Evolutionary conservation across 805 yeast species (phyloP), one percentile per base, ranked within the genome.

Genomic region (Yarrowia porcina): DNA sequence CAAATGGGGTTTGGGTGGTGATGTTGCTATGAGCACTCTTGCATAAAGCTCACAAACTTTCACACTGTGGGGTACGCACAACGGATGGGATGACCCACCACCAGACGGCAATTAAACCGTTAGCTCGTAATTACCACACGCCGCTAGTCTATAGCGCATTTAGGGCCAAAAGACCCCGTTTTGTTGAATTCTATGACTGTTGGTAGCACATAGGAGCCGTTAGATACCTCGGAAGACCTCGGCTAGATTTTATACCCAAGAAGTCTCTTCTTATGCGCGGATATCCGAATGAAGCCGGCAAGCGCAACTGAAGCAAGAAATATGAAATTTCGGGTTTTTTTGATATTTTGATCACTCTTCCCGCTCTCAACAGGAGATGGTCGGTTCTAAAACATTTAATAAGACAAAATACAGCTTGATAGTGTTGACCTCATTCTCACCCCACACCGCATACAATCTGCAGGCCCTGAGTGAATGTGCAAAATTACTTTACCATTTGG

Each of bases 1-100:
- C 38, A 32, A 17, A 50, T 50, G 42, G 39, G 35, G 25, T 10
- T 49, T 35, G 38, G 20, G 59, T 35, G 59, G 59, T 35, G 44
- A 52, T 35, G 44, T 52, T 35, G 44, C 44, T 52, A 52, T 36
- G 33, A 49, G 56, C 38, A 32, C 39, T 2, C 59, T 52, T 52
- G 59, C 59, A 52, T 52, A 25, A 18, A 18, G 21, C 44, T 52
- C 59, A 49, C 56, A 52, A 52, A 52, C 59, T 52, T 52, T 52
- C 59, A 52, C 59, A 52, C 59, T 52, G 59, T 52, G 59, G 59
- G 59, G 59, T 52, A 52, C 20, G 33, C 35, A 18, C 50, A 18
- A 45, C 8, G 4, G 25, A 45, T 28, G 36, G 36, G 52, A 30
- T 18, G 52, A 25, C 8, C 25, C 36, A 30, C 52, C 25, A 44